These are phyloP conservation scores for Scleromitrula shiraiana DNA, from an alignment of 2,329 filamentous ascomycete species.

Conservation along the genomic window DNA sequence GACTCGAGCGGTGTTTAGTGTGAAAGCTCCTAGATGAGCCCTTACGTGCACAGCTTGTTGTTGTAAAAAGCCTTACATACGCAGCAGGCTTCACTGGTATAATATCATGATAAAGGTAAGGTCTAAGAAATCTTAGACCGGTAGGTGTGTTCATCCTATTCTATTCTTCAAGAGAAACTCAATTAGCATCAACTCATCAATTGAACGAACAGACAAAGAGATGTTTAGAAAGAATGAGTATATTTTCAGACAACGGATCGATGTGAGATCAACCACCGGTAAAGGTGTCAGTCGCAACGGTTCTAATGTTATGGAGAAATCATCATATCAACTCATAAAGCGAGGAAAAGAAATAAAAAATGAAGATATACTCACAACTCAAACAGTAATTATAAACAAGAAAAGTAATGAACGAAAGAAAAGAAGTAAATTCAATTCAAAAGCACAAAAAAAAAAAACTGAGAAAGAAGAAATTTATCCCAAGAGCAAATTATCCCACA, in stretches of 20 bases:
- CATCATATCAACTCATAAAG: conserved; percentile 36
- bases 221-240: conserved; percentile 5
- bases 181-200: conserved; percentile 13
- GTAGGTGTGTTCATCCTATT: conserved; percentile 39
- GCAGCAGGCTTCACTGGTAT: conserved; percentile 24
- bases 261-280: conserved; percentile 45
- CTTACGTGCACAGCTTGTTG: conserved; percentile 11
- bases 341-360: neutral
- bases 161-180: conserved; percentile 11
- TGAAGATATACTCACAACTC: neutral
- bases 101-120: conserved; percentile 39
- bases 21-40: too few species aligned
- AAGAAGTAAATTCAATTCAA: too few species aligned
- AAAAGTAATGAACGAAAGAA: too few species aligned
- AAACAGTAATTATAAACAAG: too few species aligned
- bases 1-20: too few species aligned
- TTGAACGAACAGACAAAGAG: neutral
- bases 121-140: conserved; percentile 46
- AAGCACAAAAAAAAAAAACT: too few species aligned
- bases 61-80: conserved; percentile 42
- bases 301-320: conserved; percentile 45
- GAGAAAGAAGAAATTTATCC: too few species aligned
- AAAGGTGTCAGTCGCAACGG: conserved; percentile 50
- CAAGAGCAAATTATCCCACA: too few species aligned
- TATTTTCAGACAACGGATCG: conserved; percentile 37